Base-by-base conservation (phyloP, 352 stramenopile species). In the Globisporangium takayamanum region DNA sequence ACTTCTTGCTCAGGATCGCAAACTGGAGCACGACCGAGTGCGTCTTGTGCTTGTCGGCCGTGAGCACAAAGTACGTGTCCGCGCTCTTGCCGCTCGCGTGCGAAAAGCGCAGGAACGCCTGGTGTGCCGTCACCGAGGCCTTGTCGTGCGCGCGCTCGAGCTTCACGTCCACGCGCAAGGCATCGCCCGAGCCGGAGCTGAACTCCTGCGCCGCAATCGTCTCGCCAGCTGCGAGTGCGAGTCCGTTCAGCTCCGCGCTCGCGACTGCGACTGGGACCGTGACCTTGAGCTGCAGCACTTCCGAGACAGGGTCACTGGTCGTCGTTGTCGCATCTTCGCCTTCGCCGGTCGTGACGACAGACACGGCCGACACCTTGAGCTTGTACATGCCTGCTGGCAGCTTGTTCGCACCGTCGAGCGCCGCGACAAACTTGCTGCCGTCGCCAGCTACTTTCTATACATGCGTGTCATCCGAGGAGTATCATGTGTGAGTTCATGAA, bases 61-160 rank as follows among this genome's bases (percentile, higher is more conserved):
- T 74, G 22, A 94, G 71, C 56, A 87, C 73, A 67, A 94, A 92
- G 69, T 89, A 90, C 49, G 82, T 82, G 39, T 88, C 67, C 7
- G 66, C 78, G 30, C 30, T 55, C 60, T 88, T 75, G 41, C 80
- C 66, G 22, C 63, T 66, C 12, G 28, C 37, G 59, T 92, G 75
- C 48, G 70, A 84, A 63, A 94, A 92, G 55, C 68, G 81, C 20
- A 94, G 64, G 64, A 94, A 88, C 18, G 80, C 82, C 60, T 92
- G 84, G 60, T 94, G 84, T n/a, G 82, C 76, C 2, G 63, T 55
- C 48, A 92, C 63, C 0, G 78, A 54, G 62, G 59, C 73, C 59
- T 90, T 77, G 63, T 86, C 69, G 30, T 85, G 57, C 50, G 60
- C 60, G 50, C 78, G 74, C 60, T 87, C 76, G 49, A 94, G 58